Conservation (phyloP, 1,139 yeast species). For the Debaryomycetaceae sp. region DNA sequence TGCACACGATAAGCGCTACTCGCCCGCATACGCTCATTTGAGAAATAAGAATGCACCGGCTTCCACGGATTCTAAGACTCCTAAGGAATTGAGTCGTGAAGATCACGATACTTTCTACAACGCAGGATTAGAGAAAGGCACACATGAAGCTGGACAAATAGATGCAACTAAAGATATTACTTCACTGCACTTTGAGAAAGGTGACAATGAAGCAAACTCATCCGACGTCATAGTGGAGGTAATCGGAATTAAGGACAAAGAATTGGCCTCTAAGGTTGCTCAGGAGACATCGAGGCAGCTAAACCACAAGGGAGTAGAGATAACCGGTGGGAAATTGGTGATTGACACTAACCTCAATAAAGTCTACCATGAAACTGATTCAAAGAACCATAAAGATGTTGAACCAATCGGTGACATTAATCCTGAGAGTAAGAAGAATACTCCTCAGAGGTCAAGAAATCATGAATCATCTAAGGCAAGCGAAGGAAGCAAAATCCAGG, state of each 20-base stretch:
- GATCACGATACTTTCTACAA: slow-evolving; percentile 9
- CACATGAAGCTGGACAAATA: slow-evolving; percentile 15
- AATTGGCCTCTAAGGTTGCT: slow-evolving; percentile 33
- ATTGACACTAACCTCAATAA: slow-evolving; percentile 34
- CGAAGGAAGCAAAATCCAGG: slow-evolving; percentile 15
- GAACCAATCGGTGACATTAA: not conserved
- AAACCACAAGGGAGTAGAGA: slow-evolving; percentile 33
- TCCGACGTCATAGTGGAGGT: slow-evolving; percentile 31
- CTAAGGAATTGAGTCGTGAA: slow-evolving; percentile 3
- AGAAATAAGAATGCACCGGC: too few relatives aligned
- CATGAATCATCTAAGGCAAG: not conserved
- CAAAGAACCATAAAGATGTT: slow-evolving; percentile 9
- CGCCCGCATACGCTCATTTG: too few relatives aligned
- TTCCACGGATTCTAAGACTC: too few relatives aligned
- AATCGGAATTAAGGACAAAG: slow-evolving; percentile 33
- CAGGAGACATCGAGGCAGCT: slow-evolving; percentile 34
- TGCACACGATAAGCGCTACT: too few relatives aligned
- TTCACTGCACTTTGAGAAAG: not conserved
- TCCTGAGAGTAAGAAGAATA: not conserved
- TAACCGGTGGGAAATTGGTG: slow-evolving; percentile 33
- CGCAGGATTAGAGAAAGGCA: slow-evolving; percentile 13
- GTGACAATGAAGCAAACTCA: not conserved
- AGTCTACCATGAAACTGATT: slow-evolving; percentile 18
- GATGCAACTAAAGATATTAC: slow-evolving; percentile 8
- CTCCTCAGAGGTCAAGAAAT: not conserved